Evolutionary conservation across 176 grass and related monocot genomes (phyloP).

Genomic region (Avena sativa): DNA sequence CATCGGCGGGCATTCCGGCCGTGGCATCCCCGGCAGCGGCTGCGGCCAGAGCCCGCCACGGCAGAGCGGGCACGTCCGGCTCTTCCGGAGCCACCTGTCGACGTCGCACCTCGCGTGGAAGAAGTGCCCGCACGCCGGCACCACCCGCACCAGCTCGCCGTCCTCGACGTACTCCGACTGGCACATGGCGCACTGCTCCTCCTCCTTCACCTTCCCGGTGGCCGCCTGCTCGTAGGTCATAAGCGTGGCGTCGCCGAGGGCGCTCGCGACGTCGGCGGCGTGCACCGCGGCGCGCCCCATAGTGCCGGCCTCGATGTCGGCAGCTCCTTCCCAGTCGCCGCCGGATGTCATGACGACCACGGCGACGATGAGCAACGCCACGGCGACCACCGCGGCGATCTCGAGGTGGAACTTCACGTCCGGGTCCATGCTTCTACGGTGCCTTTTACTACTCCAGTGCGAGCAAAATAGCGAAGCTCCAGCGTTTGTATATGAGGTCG

Average conservation of each 20-base stretch:
- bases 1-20: conserved; percentile 43
- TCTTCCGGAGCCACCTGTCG: conserved; percentile 54
- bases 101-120: conserved; percentile 49
- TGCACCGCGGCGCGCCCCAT: not conserved
- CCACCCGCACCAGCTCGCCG: conserved; percentile 43
- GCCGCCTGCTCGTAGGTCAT: conserved; percentile 43
- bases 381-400: conserved; percentile 19
- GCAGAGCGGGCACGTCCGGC: conserved; percentile 44
- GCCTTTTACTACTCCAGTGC: not conserved
- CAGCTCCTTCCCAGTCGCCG: not conserved
- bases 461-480: not conserved
- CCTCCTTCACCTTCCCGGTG: not conserved
- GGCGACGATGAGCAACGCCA: conserved; percentile 36
- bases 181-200: conserved; percentile 36
- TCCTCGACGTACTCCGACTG: conserved; percentile 15
- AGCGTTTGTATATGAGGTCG: not conserved
- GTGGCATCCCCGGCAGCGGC: not conserved
- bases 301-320: not conserved
- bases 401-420: not conserved
- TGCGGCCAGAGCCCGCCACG: conserved; percentile 14
- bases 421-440: conserved; percentile 19
- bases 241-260: conserved; percentile 23
- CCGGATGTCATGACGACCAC: not conserved
- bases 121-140: conserved; percentile 62
- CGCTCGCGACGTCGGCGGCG: conserved; percentile 38